These are phyloP conservation scores for Mucor irregularis DNA, from an alignment of 371 early-diverging fungal species.

Conservation along the genomic window DNA sequence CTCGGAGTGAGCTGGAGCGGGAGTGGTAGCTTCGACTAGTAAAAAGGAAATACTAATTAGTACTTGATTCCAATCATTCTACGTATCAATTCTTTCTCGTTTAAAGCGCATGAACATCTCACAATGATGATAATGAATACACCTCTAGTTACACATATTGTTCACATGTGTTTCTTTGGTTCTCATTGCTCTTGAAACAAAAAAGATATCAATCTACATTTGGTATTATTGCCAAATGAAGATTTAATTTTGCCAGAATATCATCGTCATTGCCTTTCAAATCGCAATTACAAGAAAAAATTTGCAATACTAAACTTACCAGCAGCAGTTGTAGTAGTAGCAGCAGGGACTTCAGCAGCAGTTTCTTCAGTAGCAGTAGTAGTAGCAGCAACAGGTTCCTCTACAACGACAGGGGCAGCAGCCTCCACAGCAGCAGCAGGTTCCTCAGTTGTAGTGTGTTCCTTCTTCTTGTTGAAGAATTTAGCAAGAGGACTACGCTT, in stretches of 20 bases:
- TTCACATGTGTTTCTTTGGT: constrained; percentile 21
- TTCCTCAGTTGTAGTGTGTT: background rate
- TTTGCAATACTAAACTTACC: constrained; percentile 21
- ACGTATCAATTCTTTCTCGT: no score
- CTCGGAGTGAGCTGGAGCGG: constrained; percentile 11
- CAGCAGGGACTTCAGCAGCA: constrained; percentile 10
- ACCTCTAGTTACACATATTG: constrained; percentile 19
- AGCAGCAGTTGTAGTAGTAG: constrained; percentile 8
- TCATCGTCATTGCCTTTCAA: background rate
- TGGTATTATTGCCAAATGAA: background rate
- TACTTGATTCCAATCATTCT: no score
- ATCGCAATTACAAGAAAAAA: no score
- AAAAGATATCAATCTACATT: background rate
- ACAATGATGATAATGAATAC: no score
- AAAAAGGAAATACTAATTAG: background rate
- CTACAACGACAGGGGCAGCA: background rate
- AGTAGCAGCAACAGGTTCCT: constrained; percentile 4
- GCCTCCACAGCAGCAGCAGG: constrained; percentile 1
- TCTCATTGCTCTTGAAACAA: no score
- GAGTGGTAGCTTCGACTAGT: constrained; percentile 2
- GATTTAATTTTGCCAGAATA: no score
- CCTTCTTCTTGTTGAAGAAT: constrained; percentile 42
- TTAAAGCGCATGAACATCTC: no score
- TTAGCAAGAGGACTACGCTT: constrained; percentile 40
- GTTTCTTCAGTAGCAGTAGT: constrained; percentile 7